Conservation (phyloP, 2,329 filamentous ascomycete genomes). For the Alternaria sp. region DNA sequence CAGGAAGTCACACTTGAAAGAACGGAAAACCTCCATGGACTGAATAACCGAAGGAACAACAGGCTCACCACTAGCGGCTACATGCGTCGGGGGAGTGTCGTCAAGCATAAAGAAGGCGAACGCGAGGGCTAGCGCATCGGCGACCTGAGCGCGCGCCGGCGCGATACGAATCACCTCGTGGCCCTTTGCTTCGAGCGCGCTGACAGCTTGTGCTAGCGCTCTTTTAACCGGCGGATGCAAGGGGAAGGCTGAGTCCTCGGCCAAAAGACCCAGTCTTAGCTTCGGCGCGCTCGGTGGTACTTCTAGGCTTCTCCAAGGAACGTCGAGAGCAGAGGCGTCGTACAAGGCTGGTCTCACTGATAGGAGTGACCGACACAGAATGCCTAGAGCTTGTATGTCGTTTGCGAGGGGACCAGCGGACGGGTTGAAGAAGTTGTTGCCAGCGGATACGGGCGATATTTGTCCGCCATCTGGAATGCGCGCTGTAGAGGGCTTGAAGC, state of each 20-base stretch:
- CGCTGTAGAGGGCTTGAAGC: slow-evolving; percentile 60
- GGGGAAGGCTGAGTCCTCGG: slow-evolving; percentile 5
- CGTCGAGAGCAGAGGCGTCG: slow-evolving; percentile 2
- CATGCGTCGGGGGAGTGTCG: not conserved
- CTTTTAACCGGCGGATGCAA: slow-evolving; percentile 12
- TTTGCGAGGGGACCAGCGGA: slow-evolving; percentile 7
- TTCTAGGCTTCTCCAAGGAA: slow-evolving; percentile 3
- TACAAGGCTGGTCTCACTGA: slow-evolving; percentile 5
- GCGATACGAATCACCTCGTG: slow-evolving; percentile 1
- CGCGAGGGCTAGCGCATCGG: not conserved
- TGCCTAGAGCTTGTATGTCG: not conserved
- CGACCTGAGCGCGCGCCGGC: not conserved
- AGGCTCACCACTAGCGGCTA: slow-evolving; percentile 2
- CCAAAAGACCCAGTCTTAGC: slow-evolving; percentile 6
- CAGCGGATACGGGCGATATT: not conserved
- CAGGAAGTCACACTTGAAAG: not conserved
- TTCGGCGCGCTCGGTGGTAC: not conserved
- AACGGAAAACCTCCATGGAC: not conserved
- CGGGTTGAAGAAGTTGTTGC: slow-evolving; percentile 4
- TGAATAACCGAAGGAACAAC: slow-evolving; percentile 1
- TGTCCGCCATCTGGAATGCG: slow-evolving; percentile 53
- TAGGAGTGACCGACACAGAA: not conserved
- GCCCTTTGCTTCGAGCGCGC: slow-evolving; percentile 1
- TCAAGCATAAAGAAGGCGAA: slow-evolving; percentile 7
- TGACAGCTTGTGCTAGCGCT: not conserved